These are phyloP conservation scores for Penicillium rolfsii DNA, from an alignment of 2,329 filamentous ascomycete species.

Conservation along the genomic window DNA sequence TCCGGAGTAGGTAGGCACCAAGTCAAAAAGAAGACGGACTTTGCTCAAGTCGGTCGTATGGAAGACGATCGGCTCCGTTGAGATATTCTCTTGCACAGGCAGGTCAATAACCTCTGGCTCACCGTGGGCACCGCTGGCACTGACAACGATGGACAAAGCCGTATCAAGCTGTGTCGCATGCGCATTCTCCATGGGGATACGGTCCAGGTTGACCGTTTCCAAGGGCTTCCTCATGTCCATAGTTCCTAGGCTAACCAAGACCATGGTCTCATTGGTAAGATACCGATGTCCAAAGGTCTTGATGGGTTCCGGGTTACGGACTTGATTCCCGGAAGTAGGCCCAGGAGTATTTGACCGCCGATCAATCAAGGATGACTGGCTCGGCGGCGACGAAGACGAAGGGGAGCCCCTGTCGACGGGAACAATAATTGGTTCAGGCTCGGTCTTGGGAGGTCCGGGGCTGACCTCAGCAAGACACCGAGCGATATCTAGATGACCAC, in stretches of 20 bases:
- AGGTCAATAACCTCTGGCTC: constrained; percentile 89
- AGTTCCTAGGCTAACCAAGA: constrained; percentile 88
- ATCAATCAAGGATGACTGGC: constrained; percentile 47
- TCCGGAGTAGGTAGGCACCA: constrained; percentile 92
- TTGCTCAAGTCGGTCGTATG: constrained; percentile 74
- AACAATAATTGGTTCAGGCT: constrained; percentile 38
- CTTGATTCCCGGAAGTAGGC: constrained; percentile 41
- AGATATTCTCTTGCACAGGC: constrained; percentile 89
- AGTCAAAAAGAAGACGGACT: constrained; percentile 90
- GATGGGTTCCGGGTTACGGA: constrained; percentile 68
- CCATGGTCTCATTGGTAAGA: constrained; percentile 82
- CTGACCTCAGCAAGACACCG: constrained; percentile 64
- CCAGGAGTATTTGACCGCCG: constrained; percentile 44
- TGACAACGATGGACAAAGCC: constrained; percentile 86
- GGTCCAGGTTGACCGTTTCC: constrained; percentile 82
- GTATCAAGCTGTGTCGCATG: constrained; percentile 94
- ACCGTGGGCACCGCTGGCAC: constrained; percentile 79
- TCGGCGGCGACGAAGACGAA: constrained; percentile 39
- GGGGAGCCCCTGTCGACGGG: constrained; percentile 37
- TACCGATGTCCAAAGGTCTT: constrained; percentile 98
- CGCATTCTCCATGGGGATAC: constrained; percentile 82
- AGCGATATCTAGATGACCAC: constrained; percentile 85
- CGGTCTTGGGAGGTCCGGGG: constrained; percentile 45
- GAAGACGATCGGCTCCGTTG: constrained; percentile 91
- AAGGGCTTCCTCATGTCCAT: constrained; percentile 88